phyloP scores from a whole-genome alignment of 2,329 filamentous ascomycete genomes.

The Trichoderma koningiopsis region DNA sequence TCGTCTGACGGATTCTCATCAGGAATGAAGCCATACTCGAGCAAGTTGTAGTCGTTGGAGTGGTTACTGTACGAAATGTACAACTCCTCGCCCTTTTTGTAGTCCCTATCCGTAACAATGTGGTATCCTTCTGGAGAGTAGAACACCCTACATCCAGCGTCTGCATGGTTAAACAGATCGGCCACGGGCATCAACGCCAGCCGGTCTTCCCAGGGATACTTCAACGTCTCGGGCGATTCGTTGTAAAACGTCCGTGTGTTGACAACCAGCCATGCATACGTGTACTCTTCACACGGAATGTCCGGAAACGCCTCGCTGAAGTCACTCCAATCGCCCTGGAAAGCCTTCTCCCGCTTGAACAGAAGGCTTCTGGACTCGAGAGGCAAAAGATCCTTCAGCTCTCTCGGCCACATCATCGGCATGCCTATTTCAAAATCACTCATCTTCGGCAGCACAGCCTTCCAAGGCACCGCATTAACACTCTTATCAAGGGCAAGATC shows the following conservation, averaged over 20 bases:
- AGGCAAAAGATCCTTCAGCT: conserved; percentile 52
- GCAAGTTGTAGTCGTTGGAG: conserved; percentile 70
- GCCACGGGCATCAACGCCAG: conserved; percentile 20
- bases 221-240: conserved; percentile 16
- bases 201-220: conserved; percentile 25
- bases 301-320: conserved; percentile 37
- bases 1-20: conserved; percentile 56
- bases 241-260: conserved; percentile 23
- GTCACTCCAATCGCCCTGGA: conserved; percentile 45
- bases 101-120: conserved; percentile 3
- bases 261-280: conserved; percentile 19
- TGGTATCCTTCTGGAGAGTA: conserved; percentile 2
- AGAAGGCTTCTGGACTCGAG: conserved; percentile 49
- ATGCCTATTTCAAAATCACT: conserved; percentile 55
- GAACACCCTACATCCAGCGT: conserved; percentile 8
- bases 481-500: conserved; percentile 60
- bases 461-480: conserved; percentile 59
- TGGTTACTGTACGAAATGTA: conserved; percentile 71
- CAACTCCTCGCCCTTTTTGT: conserved; percentile 60
- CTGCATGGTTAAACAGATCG: conserved; percentile 25
- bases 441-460: conserved; percentile 65
- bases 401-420: conserved; percentile 50
- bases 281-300: conserved; percentile 33
- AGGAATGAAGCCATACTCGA: conserved; percentile 63
- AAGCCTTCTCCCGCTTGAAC: conserved; percentile 51